Base-by-base conservation (phyloP, 768 basidiomycete species). In the Mycena kentingensis region DNA sequence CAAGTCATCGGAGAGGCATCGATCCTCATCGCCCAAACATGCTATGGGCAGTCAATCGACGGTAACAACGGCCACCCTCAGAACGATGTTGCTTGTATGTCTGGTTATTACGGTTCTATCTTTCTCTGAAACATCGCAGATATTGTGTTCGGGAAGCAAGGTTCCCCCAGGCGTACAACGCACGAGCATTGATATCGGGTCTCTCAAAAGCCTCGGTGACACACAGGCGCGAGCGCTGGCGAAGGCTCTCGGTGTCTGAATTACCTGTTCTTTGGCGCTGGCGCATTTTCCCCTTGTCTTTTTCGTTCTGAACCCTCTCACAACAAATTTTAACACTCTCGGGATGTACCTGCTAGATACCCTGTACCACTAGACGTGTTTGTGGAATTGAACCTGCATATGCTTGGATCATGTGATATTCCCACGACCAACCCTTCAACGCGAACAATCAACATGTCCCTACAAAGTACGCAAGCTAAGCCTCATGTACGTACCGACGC, bases 1-100 rank as follows among this genome's bases (percentile, higher is more conserved):
- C 50, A 66, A 25, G 52, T 62, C 6, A 66, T 66, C 18, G 65
- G 65, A 11, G 65, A 66, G 41, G 65, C 63, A 2, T 66, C 65
- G 10, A 58, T 60, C 27, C 50, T 64, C 21, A 37, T 65, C 27
- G 65, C 57, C 11, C 60, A 63, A 42, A 62, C 63, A 3, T 66
- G 65, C 43, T 66, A 63, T 54, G 47, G 47, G 15, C 58, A 52
- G 18, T 31, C 36, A 6, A 52, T 65, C 8, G 29, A 58, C 37
- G 65, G 65, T 6, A 51, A 28, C 8, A 65, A 56, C 27, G 65
- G 63, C 3, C 63, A 66, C 35, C n/a, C 55, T 15, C 31, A 31
- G 21, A 28, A 32, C 4, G 62, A 66, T 53, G 63, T 66, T 42
- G 54, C 59, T 2, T 66, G 65, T 66, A 32, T 22, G 63, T 50